A percentile compares a stretch with the other conserved stretches of the same genome.
These are phyloP conservation scores for Pseudonitzschia multistriata DNA, from an alignment of 108 stramenopile species.

Conservation along the genomic window DNA sequence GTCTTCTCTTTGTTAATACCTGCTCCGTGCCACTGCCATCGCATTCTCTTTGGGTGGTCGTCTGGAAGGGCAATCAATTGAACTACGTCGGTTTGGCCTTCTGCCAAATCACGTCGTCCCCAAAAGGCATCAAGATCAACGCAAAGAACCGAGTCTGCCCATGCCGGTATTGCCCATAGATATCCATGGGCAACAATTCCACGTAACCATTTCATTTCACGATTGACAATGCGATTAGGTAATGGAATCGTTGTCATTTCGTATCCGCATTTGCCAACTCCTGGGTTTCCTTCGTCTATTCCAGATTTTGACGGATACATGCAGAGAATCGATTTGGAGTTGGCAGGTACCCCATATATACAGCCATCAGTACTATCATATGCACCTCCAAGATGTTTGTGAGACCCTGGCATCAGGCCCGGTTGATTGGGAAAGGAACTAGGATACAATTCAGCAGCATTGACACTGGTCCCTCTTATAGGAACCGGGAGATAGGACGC, in stretches of 20 bases:
- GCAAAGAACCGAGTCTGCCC: constrained; percentile 60
- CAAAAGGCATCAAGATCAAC: constrained; percentile 63
- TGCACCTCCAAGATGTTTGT: constrained; percentile 82
- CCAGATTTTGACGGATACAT: constrained; percentile 37
- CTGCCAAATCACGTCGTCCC: constrained; percentile 44
- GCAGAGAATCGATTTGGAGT: constrained; percentile 56
- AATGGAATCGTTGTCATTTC: constrained; percentile 54
- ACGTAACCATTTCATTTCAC: constrained; percentile 77
- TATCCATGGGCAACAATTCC: constrained; percentile 69
- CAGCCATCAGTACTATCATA: constrained; percentile 63
- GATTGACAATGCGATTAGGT: constrained; percentile 42
- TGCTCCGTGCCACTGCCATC: constrained; percentile 90
- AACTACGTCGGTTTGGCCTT: constrained; percentile 36
- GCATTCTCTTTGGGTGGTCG: constrained; percentile 33
- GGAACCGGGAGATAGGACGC: constrained; percentile 38
- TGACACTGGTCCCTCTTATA: constrained; percentile 40
- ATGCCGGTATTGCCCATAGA: constrained; percentile 78
- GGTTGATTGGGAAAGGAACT: constrained; percentile 31
- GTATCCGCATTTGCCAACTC: constrained; percentile 14
- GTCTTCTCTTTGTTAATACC: constrained; percentile 67
- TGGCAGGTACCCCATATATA: constrained; percentile 78
- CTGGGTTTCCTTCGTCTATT: constrained; percentile 5
- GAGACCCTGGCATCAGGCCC: constrained; percentile 50
- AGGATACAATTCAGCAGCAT: constrained; percentile 39
- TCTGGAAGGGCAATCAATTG: constrained; percentile 48